Evolutionary conservation across 2,329 filamentous ascomycete genomes (phyloP).

Genomic region (Fusarium sp.): DNA sequence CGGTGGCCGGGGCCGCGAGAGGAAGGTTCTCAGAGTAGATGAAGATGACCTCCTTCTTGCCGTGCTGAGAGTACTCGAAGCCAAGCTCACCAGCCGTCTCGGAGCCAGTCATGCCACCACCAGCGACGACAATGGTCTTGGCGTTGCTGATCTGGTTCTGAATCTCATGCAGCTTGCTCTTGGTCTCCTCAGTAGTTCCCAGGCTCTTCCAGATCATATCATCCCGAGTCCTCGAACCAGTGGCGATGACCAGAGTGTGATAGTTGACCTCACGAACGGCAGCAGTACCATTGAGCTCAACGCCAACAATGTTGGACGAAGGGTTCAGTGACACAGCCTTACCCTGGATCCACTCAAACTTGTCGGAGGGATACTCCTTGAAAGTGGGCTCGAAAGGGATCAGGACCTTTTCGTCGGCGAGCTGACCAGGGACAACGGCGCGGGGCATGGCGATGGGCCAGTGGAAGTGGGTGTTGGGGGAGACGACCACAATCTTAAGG

Average conservation of each 20-base stretch:
- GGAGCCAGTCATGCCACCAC: constrained; percentile 62
- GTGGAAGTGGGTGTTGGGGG: constrained; percentile 61
- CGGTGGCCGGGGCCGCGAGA: constrained; percentile 47
- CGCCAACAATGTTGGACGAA: constrained; percentile 54
- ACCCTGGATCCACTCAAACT: constrained; percentile 66
- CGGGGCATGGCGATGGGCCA: constrained; percentile 63
- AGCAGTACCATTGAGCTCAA: constrained; percentile 51
- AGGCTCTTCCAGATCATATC: constrained; percentile 63
- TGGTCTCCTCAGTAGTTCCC: constrained; percentile 56
- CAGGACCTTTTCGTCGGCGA: constrained; percentile 55
- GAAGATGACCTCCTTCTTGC: constrained; percentile 60
- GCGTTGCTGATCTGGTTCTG: constrained; percentile 55
- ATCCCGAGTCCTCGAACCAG: constrained; percentile 58
- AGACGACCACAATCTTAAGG: constrained; percentile 59
- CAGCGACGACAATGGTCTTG: constrained; percentile 62
- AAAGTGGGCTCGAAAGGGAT: constrained; percentile 57
- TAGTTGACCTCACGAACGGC: constrained; percentile 56
- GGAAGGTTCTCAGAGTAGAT: constrained; percentile 55
- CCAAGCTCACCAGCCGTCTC: constrained; percentile 66
- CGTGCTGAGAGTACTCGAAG: constrained; percentile 56
- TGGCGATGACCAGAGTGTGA: constrained; percentile 66
- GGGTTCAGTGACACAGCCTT: constrained; percentile 59
- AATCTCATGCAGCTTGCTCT: constrained; percentile 51
- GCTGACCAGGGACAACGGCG: constrained; percentile 58
- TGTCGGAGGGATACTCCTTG: constrained; percentile 56